phyloP scores from a whole-genome alignment of 2,329 filamentous ascomycete genomes.

The Ophiosphaerella korrae region DNA sequence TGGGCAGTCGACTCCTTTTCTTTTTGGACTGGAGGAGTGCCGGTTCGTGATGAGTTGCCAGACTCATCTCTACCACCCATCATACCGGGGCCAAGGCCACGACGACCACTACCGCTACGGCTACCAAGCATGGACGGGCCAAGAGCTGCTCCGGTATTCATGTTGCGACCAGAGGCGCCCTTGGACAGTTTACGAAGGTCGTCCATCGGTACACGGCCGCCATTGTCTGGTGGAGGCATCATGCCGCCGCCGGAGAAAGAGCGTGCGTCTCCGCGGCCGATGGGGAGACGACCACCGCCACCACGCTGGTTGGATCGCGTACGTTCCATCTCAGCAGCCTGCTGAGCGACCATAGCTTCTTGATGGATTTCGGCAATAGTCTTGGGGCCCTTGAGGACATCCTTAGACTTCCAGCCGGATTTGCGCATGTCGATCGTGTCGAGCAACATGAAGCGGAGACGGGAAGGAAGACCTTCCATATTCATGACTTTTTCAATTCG shows the following conservation, averaged over 20 bases:
- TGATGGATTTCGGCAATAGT: slow-evolving; percentile 91
- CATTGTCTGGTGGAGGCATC: slow-evolving; percentile 70
- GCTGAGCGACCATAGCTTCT: slow-evolving; percentile 77
- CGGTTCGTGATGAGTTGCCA: slow-evolving; percentile 83
- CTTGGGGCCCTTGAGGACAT: slow-evolving; percentile 92
- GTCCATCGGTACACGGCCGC: slow-evolving; percentile 87
- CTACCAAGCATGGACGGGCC: slow-evolving; percentile 87
- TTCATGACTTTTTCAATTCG: slow-evolving; percentile 84
- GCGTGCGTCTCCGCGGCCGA: slow-evolving; percentile 85
- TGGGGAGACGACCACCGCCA: slow-evolving; percentile 69
- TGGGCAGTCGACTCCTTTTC: slow-evolving; percentile 68
- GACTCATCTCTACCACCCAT: slow-evolving; percentile 82
- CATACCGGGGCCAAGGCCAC: slow-evolving; percentile 70
- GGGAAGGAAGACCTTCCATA: slow-evolving; percentile 75
- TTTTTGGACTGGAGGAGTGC: slow-evolving; percentile 76
- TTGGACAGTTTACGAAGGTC: slow-evolving; percentile 81
- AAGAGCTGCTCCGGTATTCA: slow-evolving; percentile 61
- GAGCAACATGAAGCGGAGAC: slow-evolving; percentile 95
- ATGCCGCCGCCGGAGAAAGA: slow-evolving; percentile 76
- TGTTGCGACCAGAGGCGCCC: slow-evolving; percentile 63
- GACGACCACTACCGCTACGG: slow-evolving; percentile 86
- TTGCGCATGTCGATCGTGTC: slow-evolving; percentile 86
- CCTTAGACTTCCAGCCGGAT: slow-evolving; percentile 82
- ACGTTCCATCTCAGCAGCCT: slow-evolving; percentile 75
- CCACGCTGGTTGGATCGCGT: slow-evolving; percentile 65